Evolutionary conservation across 2,329 filamentous ascomycete genomes (phyloP).

Genomic region (Claviceps sp.): DNA sequence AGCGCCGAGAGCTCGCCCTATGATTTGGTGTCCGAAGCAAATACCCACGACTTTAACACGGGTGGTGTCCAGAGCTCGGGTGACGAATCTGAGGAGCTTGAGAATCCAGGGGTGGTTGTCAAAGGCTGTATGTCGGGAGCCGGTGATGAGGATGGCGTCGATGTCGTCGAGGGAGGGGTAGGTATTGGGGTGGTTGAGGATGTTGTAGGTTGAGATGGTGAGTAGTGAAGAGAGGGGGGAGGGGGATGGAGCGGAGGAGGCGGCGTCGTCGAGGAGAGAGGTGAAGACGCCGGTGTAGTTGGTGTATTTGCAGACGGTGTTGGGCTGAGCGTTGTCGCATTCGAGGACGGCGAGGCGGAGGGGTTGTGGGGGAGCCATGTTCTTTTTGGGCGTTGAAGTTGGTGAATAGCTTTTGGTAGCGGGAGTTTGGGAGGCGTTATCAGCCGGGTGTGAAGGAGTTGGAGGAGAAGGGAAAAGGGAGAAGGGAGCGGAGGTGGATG

Average conservation of each 20-base stretch:
- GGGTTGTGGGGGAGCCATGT: conserved; percentile 37
- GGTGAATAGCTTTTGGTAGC: not conserved
- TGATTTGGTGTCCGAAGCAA: conserved; percentile 36
- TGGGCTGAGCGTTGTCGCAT: conserved; percentile 63
- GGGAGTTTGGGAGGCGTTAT: not conserved
- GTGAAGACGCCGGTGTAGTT: conserved; percentile 62
- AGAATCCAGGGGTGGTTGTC: conserved; percentile 31
- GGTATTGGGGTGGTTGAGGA: conserved; percentile 47
- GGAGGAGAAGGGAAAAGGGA: not conserved
- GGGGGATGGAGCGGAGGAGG: conserved; percentile 25
- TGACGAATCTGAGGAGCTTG: conserved; percentile 25
- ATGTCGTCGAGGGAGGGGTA: conserved; percentile 64
- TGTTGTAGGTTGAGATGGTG: conserved; percentile 52
- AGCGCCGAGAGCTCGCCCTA: conserved; percentile 28
- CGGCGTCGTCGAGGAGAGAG: conserved; percentile 41
- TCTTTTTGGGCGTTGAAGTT: too few relatives aligned
- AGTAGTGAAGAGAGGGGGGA: conserved; percentile 33
- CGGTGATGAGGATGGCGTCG: conserved; percentile 74
- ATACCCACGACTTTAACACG: conserved; percentile 49
- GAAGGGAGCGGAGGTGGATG: not conserved
- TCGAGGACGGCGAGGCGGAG: conserved; percentile 79
- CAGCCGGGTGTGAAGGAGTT: not conserved
- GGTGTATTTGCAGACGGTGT: conserved; percentile 50
- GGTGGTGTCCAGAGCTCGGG: conserved; percentile 17
- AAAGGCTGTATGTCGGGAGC: conserved; percentile 44